phyloP scores from a whole-genome alignment of 2,329 filamentous ascomycete species.

The Penicillium rolfsii region DNA sequence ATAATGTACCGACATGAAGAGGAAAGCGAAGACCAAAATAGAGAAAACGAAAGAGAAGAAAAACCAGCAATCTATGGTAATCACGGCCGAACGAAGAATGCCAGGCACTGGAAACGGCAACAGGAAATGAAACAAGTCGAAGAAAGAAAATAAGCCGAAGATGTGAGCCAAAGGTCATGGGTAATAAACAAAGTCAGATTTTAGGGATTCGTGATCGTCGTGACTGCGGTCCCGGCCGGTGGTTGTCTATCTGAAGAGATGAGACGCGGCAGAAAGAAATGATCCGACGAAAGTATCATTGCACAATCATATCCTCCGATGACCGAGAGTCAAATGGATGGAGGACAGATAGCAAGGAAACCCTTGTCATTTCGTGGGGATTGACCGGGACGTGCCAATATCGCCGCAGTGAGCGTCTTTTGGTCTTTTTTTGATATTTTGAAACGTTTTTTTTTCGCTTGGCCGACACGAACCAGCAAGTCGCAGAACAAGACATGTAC shows the following conservation, averaged over 20 bases:
- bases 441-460: conserved; percentile 28
- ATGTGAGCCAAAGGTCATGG: conserved; percentile 40
- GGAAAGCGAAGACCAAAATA: conserved; percentile 32
- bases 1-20: conserved; percentile 40
- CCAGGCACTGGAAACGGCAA: conserved; percentile 36
- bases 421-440: conserved; percentile 37
- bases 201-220: conserved; percentile 42
- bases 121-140: conserved; percentile 33
- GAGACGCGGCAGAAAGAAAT: conserved; percentile 9
- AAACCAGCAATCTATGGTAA: conserved; percentile 44
- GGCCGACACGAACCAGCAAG: conserved; percentile 32
- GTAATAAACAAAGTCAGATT: conserved; percentile 34
- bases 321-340: background rate
- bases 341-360: background rate
- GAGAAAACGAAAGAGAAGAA: conserved; percentile 14
- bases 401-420: conserved; percentile 37
- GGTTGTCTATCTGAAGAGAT: background rate
- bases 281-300: conserved; percentile 14
- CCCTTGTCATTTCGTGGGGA: conserved; percentile 19
- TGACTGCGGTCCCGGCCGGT: conserved; percentile 35
- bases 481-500: conserved; percentile 35
- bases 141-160: conserved; percentile 39
- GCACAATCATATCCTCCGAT: background rate
- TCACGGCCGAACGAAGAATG: conserved; percentile 43
- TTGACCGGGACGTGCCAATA: conserved; percentile 32